Evolutionary conservation across 768 basidiomycete genomes (phyloP), one percentile per base, ranked within the genome.

Genomic region (Gymnopilus dilepis): DNA sequence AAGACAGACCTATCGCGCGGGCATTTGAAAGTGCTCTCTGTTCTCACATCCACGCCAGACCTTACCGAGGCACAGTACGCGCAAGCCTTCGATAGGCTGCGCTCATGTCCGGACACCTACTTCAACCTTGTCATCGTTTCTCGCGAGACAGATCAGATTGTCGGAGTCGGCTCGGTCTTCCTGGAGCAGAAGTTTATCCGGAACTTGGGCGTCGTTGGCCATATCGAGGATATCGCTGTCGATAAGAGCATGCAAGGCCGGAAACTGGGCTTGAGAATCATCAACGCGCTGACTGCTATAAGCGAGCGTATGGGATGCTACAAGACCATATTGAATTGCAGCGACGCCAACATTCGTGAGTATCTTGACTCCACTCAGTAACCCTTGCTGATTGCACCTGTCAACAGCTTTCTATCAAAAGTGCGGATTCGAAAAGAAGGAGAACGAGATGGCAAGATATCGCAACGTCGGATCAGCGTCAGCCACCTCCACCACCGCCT

Each of bases 141-240:
- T 73, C 85, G 87, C 58, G 71, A 79, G 13, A 83, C 87, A 1
- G 94, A 97, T 79, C 77, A 79, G 65, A 88, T 99, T 71, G 90
- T 96, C 45, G 96, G 82, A 21, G 86, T 90, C 38, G 97, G 96
- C 19, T 84, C 87, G 6, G 79, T 97, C 56, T 86, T 99, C 71
- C 75, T 99, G 65, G 97, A 99, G 77, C 90, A 91, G 78, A 99
- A 99, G 79, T 98, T 99, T 82, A 78, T 95, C 42, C 84, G 95
- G 40, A 87, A 85, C 1, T 79, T 93, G n/a, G 93, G 94, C 21
- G 82, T 83, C 64, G 92, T 95, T 13, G 97, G 96, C 0, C 97
- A 99, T 71, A 95, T 99, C 64, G 97, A 99, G 77, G 97, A 99
- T 73, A 97, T 99, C 63, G 96, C 94, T 3, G 96, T 99, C 19